phyloP scores from a whole-genome alignment of 306 rosid genomes.

The Cyamopsis tetragonoloba region DNA sequence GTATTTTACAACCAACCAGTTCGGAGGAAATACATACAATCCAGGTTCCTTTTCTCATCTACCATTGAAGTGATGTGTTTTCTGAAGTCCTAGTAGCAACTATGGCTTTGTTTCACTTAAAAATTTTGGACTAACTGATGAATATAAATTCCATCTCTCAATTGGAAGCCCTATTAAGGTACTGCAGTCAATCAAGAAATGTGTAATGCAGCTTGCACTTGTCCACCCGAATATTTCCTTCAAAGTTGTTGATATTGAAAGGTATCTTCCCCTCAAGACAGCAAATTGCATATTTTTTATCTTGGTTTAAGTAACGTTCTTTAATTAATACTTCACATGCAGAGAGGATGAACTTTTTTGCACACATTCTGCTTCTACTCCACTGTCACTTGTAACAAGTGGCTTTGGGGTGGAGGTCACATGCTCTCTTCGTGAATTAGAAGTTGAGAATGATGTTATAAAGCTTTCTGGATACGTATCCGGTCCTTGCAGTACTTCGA shows the following conservation, averaged over 20 bases:
- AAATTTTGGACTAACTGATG: slow-evolving; percentile 41
- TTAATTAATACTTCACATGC: slow-evolving; percentile 16
- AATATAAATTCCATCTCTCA: slow-evolving; percentile 28
- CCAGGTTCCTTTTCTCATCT: slow-evolving; percentile 55
- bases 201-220: slow-evolving; percentile 57
- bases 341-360: slow-evolving; percentile 76
- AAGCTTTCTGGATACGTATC: slow-evolving; percentile 81
- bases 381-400: slow-evolving; percentile 56
- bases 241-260: slow-evolving; percentile 70
- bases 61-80: slow-evolving; percentile 4
- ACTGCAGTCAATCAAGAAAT: slow-evolving; percentile 77
- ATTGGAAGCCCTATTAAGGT: slow-evolving; percentile 80
- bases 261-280: slow-evolving; percentile 44
- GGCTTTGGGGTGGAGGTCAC: slow-evolving; percentile 69
- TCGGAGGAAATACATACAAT: slow-evolving; percentile 76
- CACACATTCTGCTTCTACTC: slow-evolving; percentile 68
- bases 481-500: slow-evolving; percentile 47
- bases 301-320: slow-evolving; percentile 29
- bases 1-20: slow-evolving; percentile 96
- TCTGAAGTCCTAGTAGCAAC: slow-evolving; percentile 28
- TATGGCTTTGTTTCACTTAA: slow-evolving; percentile 22
- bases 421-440: slow-evolving; percentile 50
- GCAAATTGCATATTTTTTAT: slow-evolving; percentile 16
- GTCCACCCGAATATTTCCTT: slow-evolving; percentile 60
- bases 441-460: slow-evolving; percentile 45